A percentile compares a stretch with the other conserved stretches of the same genome.
These are phyloP conservation scores for Coix lacrymajobi DNA, from an alignment of 176 grass and related monocot species.

Conservation along the genomic window DNA sequence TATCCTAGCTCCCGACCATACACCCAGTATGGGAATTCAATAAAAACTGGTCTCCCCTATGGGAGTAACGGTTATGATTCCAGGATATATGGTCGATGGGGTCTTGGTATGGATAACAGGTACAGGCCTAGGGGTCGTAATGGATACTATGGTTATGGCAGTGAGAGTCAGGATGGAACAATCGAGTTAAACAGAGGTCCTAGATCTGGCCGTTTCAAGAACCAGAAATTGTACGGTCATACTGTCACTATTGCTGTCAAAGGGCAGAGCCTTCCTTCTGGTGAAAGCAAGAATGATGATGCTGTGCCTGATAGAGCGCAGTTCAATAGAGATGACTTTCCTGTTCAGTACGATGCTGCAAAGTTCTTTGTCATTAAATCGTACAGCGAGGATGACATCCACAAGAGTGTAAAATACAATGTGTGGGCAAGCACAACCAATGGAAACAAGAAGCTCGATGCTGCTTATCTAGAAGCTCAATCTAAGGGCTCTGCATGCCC, in stretches of 20 bases:
- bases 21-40: slow-evolving; percentile 55
- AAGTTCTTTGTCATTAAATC: slow-evolving; percentile 96
- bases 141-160: slow-evolving; percentile 66
- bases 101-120: slow-evolving; percentile 51
- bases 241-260: slow-evolving; percentile 63
- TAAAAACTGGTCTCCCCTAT: slow-evolving; percentile 50
- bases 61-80: slow-evolving; percentile 66
- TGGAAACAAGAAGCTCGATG: slow-evolving; percentile 96
- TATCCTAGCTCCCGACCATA: slow-evolving; percentile 59
- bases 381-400: slow-evolving; percentile 93
- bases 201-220: slow-evolving; percentile 74
- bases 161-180: slow-evolving; percentile 72
- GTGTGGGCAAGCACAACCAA: slow-evolving; percentile 97
- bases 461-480: slow-evolving; percentile 79
- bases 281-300: slow-evolving; percentile 39
- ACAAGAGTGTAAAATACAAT: slow-evolving; percentile 94
- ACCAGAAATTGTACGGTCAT: slow-evolving; percentile 65
- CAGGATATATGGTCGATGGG: slow-evolving; percentile 62
- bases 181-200: slow-evolving; percentile 90
- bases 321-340: slow-evolving; percentile 70
- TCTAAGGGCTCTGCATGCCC: slow-evolving; percentile 62
- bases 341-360: slow-evolving; percentile 66
- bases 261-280: slow-evolving; percentile 52
- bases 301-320: slow-evolving; percentile 52
- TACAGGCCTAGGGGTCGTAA: slow-evolving; percentile 68